Evolutionary conservation across 768 basidiomycete species (phyloP), one percentile per base, ranked within the genome.

Genomic region (Lentinula boryana): DNA sequence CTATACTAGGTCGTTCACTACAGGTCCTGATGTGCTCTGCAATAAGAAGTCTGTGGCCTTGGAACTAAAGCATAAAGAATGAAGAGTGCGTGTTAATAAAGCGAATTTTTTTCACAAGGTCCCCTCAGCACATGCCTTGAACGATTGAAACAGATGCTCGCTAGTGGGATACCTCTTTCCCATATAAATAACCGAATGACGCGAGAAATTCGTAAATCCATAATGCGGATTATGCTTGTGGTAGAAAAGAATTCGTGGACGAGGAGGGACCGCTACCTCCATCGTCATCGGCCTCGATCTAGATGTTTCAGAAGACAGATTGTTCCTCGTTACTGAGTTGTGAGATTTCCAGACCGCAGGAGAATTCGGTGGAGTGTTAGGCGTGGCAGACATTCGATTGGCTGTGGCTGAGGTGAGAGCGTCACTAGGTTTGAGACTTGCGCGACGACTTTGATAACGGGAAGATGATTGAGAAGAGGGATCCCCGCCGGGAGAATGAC

Each of bases 91-190:
- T 60, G 35, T 50, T 13, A 23, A n/a, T 41, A 23, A 36, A 15
- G 41, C 32, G 6, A 10, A 61, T 36, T 33, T n/a, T n/a, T 38
- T 38, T 38, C 36, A 9, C 8, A 1, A 13, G 41, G 5, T 43
- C 41, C 9, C 40, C 5, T 9, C 5, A 16, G 12, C 21, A 64
- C 70, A 10, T 58, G 85, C 86, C 69, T 88, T 89, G 73, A 89
- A 81, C 2, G 88, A 85, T 65, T 90, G 88, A 66, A 88, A 90
- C 10, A 90, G 78, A 70, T 90, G 89, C 68, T 89, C 89, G 67
- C 86, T 86, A 0, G 88, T 91, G 1, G 88, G 86, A 67, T 89
- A 91, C 58, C 72, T 76, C 67, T 84, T 86, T 43, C 83, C 83
- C 35, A 83, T 78, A 68, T 87, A 85, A 9, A 75, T 65, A 9